Percentiles rank a stretch among this genome's conserved stretches.
These are phyloP conservation scores for Logfia minima DNA, from an alignment of 129 eudicot genomes.

Conservation along the genomic window DNA sequence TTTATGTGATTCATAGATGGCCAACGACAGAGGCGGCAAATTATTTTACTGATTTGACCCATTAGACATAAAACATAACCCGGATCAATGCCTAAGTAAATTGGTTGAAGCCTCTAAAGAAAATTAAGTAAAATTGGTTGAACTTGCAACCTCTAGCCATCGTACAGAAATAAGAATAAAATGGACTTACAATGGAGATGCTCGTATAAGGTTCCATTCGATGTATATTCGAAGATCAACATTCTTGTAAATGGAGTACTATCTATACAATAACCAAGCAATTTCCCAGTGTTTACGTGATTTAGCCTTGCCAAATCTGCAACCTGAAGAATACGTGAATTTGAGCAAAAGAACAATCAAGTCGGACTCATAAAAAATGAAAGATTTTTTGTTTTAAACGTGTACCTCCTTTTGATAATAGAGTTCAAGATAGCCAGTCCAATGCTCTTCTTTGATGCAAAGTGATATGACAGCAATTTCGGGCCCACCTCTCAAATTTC, in stretches of 20 bases:
- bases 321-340: conserved; percentile 49
- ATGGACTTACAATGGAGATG: conserved; percentile 82
- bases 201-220: conserved; percentile 91
- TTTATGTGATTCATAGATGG: not conserved
- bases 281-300: conserved; percentile 77
- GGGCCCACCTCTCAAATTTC: conserved; percentile 73
- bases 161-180: conserved; percentile 1
- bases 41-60: not conserved
- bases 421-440: conserved; percentile 92
- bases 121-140: not conserved
- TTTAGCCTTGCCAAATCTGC: conserved; percentile 83
- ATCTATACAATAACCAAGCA: conserved; percentile 82
- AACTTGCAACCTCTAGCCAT: not conserved
- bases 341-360: not conserved
- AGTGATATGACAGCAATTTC: conserved; percentile 96
- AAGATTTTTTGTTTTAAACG: not conserved
- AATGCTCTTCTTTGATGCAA: conserved; percentile 82
- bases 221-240: conserved; percentile 93
- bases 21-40: not conserved
- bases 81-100: not conserved
- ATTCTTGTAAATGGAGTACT: conserved; percentile 81
- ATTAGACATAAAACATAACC: not conserved
- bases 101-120: not conserved
- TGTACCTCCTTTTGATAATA: conserved; percentile 88
- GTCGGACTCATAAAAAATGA: not conserved